Percentiles rank a stretch among this genome's conserved stretches.
These are phyloP conservation scores for Hypomontagnella monticulosa DNA, from an alignment of 495 filamentous ascomycete genomes.

Conservation along the genomic window DNA sequence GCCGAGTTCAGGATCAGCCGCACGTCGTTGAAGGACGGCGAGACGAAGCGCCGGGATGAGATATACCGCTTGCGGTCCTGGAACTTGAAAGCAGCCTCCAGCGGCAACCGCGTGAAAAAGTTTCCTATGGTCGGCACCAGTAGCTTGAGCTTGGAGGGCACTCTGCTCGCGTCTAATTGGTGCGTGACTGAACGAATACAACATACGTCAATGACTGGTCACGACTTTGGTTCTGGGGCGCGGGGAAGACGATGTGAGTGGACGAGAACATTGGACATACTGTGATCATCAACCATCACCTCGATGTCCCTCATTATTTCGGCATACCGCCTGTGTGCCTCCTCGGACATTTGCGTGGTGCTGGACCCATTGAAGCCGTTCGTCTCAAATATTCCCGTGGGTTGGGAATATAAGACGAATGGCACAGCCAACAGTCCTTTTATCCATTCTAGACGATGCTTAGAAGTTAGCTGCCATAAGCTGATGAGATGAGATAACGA, in stretches of 20 bases:
- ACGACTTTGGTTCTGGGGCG: slow-evolving; percentile 19
- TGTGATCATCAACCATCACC: slow-evolving; percentile 89
- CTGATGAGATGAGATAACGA: slow-evolving; percentile 8
- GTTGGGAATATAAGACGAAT: slow-evolving; percentile 96
- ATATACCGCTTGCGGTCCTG: slow-evolving; percentile 88
- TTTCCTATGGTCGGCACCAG: slow-evolving; percentile 88
- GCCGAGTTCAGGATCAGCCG: slow-evolving; percentile 93
- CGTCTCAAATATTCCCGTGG: slow-evolving; percentile 79
- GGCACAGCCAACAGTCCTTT: slow-evolving; percentile 93
- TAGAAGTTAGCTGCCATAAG: slow-evolving; percentile 18
- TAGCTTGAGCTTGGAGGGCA: slow-evolving; percentile 89
- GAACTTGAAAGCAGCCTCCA: slow-evolving; percentile 89
- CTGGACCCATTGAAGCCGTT: slow-evolving; percentile 62
- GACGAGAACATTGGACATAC: slow-evolving; percentile 57
- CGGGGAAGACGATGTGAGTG: slow-evolving; percentile 13
- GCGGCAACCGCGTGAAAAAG: slow-evolving; percentile 88
- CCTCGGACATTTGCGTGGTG: slow-evolving; percentile 64
- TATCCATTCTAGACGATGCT: slow-evolving; percentile 62
- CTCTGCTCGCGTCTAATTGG: slow-evolving; percentile 67
- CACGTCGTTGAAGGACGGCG: slow-evolving; percentile 97
- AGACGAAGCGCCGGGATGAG: slow-evolving; percentile 90
- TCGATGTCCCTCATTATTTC: slow-evolving; percentile 97
- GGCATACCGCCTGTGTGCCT: slow-evolving; percentile 83
- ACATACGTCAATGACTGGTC: slow-evolving; percentile 25
- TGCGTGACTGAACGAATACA: slow-evolving; percentile 66